A percentile compares a stretch with the other conserved stretches of the same genome.
Conservation (phyloP, 2,329 filamentous ascomycete genomes). For the Escovopsis sp. region DNA sequence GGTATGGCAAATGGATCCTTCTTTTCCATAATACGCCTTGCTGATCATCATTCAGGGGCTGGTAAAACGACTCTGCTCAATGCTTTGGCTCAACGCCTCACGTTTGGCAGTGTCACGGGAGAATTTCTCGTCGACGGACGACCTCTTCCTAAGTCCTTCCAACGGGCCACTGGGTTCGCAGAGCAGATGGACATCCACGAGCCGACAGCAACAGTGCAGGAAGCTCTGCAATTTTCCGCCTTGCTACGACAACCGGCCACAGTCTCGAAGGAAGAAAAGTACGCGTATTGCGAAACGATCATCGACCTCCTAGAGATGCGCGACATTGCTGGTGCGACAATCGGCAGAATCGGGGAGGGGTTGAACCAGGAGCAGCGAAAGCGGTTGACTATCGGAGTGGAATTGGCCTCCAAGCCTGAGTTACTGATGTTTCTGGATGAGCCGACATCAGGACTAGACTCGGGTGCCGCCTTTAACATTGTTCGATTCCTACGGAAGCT, state of each 20-base stretch:
- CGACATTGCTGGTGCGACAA: conserved; percentile 49
- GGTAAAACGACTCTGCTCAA: conserved; percentile 67
- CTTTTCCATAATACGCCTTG: too few relatives aligned
- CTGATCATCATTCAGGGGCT: conserved; percentile 14
- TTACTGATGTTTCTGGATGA: conserved; percentile 53
- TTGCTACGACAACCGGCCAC: conserved; percentile 46
- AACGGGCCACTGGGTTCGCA: conserved; percentile 59
- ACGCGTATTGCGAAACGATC: conserved; percentile 53
- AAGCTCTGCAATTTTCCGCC: conserved; percentile 52
- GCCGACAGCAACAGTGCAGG: conserved; percentile 49
- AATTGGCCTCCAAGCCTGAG: conserved; percentile 41
- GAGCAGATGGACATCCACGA: conserved; percentile 56
- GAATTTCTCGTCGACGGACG: conserved; percentile 68
- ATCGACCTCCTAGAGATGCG: conserved; percentile 56
- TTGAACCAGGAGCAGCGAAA: conserved; percentile 46
- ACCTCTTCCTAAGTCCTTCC: conserved; percentile 59
- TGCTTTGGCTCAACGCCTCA: conserved; percentile 59
- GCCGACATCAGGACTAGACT: conserved; percentile 43
- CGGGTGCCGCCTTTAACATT: conserved; percentile 45
- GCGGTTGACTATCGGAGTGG: conserved; percentile 40
- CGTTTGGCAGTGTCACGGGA: conserved; percentile 61
- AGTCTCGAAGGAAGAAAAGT: conserved; percentile 44
- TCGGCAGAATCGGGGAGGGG: conserved; percentile 44
- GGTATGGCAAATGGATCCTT: conserved; percentile 13
- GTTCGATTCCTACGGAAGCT: conserved; percentile 46